Evolutionary conservation across 1,139 yeast genomes (phyloP).

Genomic region (Chernovozyma sophiae-reginae): DNA sequence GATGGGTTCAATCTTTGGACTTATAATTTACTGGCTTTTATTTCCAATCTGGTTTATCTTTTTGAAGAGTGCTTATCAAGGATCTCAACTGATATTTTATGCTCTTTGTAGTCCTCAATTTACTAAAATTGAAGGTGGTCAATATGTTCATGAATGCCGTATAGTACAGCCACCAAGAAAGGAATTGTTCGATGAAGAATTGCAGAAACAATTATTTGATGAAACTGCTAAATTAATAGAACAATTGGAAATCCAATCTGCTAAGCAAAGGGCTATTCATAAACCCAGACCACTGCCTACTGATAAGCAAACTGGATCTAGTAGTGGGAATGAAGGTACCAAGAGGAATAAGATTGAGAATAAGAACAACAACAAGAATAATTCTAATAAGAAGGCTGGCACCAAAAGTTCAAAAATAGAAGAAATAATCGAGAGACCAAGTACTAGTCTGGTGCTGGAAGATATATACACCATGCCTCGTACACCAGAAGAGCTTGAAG

Average conservation of each 20-base stretch:
- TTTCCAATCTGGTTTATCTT: slow-evolving; percentile 84
- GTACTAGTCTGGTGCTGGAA: slow-evolving; percentile 11
- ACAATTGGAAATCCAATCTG: slow-evolving; percentile 64
- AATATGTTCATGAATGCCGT: slow-evolving; percentile 68
- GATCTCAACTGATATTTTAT: slow-evolving; percentile 73
- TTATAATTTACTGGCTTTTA: slow-evolving; percentile 59
- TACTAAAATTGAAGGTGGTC: slow-evolving; percentile 55
- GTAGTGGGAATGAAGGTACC: slow-evolving; percentile 17
- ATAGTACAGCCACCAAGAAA: slow-evolving; percentile 54
- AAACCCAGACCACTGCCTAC: too few species aligned
- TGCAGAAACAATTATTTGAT: slow-evolving; percentile 62
- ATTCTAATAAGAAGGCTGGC: slow-evolving; percentile 15
- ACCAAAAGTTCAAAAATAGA: slow-evolving; percentile 17
- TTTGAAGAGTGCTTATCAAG: slow-evolving; percentile 68
- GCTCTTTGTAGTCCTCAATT: slow-evolving; percentile 73
- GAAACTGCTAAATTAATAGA: slow-evolving; percentile 56
- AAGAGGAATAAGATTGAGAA: slow-evolving; percentile 9
- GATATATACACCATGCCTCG: slow-evolving; percentile 32
- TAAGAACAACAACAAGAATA: slow-evolving; percentile 9
- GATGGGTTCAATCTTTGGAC: slow-evolving; percentile 71
- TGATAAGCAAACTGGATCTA: too few species aligned
- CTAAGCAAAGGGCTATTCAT: slow-evolving; percentile 52
- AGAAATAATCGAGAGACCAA: neutral
- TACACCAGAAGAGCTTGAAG: slow-evolving; percentile 31
- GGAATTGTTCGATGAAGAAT: slow-evolving; percentile 58